Conservation (phyloP, 2,329 filamentous ascomycete genomes). For the Colletotrichum liriopes region DNA sequence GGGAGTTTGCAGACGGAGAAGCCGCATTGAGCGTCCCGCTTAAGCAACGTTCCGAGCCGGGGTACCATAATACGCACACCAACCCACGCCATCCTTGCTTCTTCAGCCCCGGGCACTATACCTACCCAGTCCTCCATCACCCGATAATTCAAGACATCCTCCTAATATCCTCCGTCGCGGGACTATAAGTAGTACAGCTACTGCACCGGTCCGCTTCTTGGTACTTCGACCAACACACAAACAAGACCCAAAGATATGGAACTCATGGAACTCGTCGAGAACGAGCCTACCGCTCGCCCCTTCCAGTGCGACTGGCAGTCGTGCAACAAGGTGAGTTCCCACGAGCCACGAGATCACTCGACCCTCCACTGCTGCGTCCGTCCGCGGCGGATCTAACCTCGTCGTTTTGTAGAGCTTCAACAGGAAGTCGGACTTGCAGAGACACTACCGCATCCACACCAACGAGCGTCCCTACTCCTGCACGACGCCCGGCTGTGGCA, state of each 20-base stretch:
- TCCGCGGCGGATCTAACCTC: slow-evolving; percentile 39
- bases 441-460: slow-evolving; percentile 81
- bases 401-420: slow-evolving; percentile 74
- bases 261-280: slow-evolving; percentile 76
- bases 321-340: slow-evolving; percentile 71
- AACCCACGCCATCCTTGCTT: slow-evolving; percentile 36
- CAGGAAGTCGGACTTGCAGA: slow-evolving; percentile 79
- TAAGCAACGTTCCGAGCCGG: slow-evolving; percentile 37
- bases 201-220: slow-evolving; percentile 50
- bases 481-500: slow-evolving; percentile 72
- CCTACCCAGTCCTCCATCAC: slow-evolving; percentile 29
- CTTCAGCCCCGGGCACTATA: slow-evolving; percentile 22
- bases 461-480: slow-evolving; percentile 79
- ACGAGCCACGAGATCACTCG: background rate
- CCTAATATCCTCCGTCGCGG: slow-evolving; percentile 29
- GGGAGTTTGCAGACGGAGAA: slow-evolving; percentile 37
- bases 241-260: slow-evolving; percentile 65
- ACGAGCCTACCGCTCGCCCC: slow-evolving; percentile 74
- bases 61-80: slow-evolving; percentile 35
- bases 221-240: slow-evolving; percentile 48
- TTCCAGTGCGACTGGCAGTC: slow-evolving; percentile 76
- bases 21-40: slow-evolving; percentile 39
- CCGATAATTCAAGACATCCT: slow-evolving; percentile 37
- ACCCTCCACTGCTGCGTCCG: background rate
- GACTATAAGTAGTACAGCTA: slow-evolving; percentile 41